Percentiles rank a stretch among this genome's conserved stretches.
Conservation (phyloP, 2,329 filamentous ascomycete species). For the Stachybotrys chartarum region DNA sequence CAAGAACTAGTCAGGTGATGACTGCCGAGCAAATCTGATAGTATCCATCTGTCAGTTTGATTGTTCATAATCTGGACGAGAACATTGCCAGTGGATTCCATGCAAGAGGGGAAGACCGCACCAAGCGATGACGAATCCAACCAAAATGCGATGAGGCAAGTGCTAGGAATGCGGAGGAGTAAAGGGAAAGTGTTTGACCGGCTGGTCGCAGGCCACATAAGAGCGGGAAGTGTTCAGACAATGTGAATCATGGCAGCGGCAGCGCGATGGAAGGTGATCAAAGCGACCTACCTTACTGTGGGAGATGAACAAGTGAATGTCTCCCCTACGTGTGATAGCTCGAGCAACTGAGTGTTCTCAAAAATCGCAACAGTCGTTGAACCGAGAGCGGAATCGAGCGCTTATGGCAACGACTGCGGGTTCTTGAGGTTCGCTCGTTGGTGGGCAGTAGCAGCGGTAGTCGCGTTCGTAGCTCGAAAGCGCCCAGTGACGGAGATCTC, state of each 20-base stretch:
- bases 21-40: not conserved
- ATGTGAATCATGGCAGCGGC: not conserved
- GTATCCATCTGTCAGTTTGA: not conserved
- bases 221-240: too few species aligned
- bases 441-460: not conserved
- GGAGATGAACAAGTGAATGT: constrained; percentile 99
- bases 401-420: constrained; percentile 7
- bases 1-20: not conserved
- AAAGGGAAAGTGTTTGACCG: too few species aligned
- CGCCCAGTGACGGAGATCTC: constrained; percentile 10
- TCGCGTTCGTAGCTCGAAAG: constrained; percentile 5
- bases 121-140: too few species aligned
- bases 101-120: too few species aligned
- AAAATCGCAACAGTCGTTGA: constrained; percentile 9
- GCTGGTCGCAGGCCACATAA: too few species aligned
- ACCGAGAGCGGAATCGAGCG: constrained; percentile 1
- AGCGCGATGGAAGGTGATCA: constrained; percentile 7
- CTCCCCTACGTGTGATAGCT: constrained; percentile 58
- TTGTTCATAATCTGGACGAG: not conserved
- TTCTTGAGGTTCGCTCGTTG: not conserved
- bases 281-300: constrained; percentile 52
- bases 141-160: too few species aligned
- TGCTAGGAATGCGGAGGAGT: too few species aligned
- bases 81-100: not conserved
- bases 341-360: constrained; percentile 4